Conservation (phyloP, 805 yeast genomes). For the Teunomyces gatunensis region DNA sequence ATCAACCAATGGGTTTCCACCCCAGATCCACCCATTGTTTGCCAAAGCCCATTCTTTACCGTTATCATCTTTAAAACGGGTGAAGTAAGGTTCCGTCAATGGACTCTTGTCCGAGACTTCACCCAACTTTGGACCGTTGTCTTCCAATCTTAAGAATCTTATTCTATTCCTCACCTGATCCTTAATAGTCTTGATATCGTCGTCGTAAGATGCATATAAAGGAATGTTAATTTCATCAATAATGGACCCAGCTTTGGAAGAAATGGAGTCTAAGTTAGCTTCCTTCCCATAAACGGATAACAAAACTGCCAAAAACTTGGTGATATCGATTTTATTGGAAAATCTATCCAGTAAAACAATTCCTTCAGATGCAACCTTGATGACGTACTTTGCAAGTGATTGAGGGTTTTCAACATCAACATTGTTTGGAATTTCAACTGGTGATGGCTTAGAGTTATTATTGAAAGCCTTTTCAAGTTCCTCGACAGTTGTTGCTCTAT, state of each 20-base stretch:
- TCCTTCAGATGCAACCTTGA: slow-evolving; percentile 37
- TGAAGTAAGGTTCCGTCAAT: slow-evolving; percentile 83
- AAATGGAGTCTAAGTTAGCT: slow-evolving; percentile 21
- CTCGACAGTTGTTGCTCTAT: slow-evolving; percentile 44
- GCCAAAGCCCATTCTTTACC: slow-evolving; percentile 74
- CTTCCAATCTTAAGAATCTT: slow-evolving; percentile 71
- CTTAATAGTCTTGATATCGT: slow-evolving; percentile 62
- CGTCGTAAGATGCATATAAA: slow-evolving; percentile 70
- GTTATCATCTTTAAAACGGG: slow-evolving; percentile 52
- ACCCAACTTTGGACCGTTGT: slow-evolving; percentile 80
- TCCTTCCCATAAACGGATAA: not conserved
- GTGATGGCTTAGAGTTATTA: slow-evolving; percentile 12
- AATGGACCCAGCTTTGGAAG: slow-evolving; percentile 45
- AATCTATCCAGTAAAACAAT: slow-evolving; percentile 51
- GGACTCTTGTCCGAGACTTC: slow-evolving; percentile 52
- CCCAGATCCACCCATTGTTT: slow-evolving; percentile 99
- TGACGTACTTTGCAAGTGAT: slow-evolving; percentile 49
- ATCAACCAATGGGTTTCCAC: slow-evolving; percentile 89
- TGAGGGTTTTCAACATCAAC: slow-evolving; percentile 38
- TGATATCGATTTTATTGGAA: slow-evolving; percentile 52
- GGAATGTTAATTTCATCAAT: slow-evolving; percentile 77
- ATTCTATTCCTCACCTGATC: slow-evolving; percentile 75
- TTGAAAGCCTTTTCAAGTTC: slow-evolving; percentile 40
- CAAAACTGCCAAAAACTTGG: slow-evolving; percentile 48
- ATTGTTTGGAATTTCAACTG: slow-evolving; percentile 14